Evolutionary conservation across 306 rosid species (phyloP).

Genomic region (Carpinus fangiana): DNA sequence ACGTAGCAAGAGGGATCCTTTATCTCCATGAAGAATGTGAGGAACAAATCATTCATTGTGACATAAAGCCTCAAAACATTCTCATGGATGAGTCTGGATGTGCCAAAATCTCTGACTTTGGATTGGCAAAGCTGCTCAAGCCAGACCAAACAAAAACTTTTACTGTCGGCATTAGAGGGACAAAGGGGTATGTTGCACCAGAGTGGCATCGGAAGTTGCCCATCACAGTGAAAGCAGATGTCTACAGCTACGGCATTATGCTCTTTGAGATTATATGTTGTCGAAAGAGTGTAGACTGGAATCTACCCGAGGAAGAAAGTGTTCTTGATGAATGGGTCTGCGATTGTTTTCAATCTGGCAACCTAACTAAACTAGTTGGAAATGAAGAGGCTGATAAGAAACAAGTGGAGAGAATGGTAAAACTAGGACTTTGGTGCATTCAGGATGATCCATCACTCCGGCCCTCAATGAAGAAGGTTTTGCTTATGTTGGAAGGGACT

Average conservation of each 20-base stretch:
- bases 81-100: neutral
- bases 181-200: neutral
- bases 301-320: neutral
- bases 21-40: neutral
- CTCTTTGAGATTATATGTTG: neutral
- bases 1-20: neutral
- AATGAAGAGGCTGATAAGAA: neutral
- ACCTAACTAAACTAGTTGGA: neutral
- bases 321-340: neutral
- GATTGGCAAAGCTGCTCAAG: neutral
- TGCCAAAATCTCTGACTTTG: neutral
- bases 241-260: neutral
- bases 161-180: neutral
- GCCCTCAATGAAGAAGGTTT: neutral
- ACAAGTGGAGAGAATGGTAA: neutral
- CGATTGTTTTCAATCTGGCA: neutral
- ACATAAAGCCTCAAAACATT: neutral
- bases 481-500: neutral
- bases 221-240: neutral
- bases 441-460: neutral
- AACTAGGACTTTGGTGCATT: neutral
- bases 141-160: neutral
- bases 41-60: neutral
- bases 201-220: neutral
- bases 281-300: neutral